A percentile compares a stretch with the other conserved stretches of the same genome.
These are phyloP conservation scores for Taiozyma onychis DNA, from an alignment of 1,139 yeast species.

Conservation along the genomic window DNA sequence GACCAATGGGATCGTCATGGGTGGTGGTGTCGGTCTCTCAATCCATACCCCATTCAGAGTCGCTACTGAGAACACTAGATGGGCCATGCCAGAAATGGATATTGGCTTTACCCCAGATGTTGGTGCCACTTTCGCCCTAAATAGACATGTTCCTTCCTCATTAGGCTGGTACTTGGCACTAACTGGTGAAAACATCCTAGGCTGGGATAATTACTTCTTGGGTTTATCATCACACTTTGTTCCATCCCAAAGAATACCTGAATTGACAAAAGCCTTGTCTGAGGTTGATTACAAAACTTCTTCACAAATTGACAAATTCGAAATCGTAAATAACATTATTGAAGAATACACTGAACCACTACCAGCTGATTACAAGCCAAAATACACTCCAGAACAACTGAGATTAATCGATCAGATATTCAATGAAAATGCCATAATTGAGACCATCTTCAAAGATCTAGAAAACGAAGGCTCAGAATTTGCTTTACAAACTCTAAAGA, in stretches of 20 bases:
- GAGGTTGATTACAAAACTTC: constrained; percentile 30
- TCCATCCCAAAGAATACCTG: constrained; percentile 55
- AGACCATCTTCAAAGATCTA: constrained; percentile 55
- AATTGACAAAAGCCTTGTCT: constrained; percentile 58
- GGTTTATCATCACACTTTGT: constrained; percentile 93
- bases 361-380: constrained; percentile 60
- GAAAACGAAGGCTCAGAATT: constrained; percentile 37
- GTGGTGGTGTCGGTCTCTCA: constrained; percentile 94
- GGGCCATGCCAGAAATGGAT: constrained; percentile 98
- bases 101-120: constrained; percentile 98
- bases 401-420: constrained; percentile 66
- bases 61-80: constrained; percentile 81
- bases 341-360: constrained; percentile 72
- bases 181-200: constrained; percentile 75
- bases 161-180: constrained; percentile 82
- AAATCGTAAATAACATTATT: constrained; percentile 54
- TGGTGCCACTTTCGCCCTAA: constrained; percentile 86
- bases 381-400: constrained; percentile 51
- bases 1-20: constrained; percentile 95
- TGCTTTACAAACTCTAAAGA: constrained; percentile 54
- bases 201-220: constrained; percentile 71
- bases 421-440: constrained; percentile 42
- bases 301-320: constrained; percentile 17
- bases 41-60: constrained; percentile 93
- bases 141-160: constrained; percentile 45